phyloP scores from a whole-genome alignment of 371 early-diverging fungal species.

The Zopfochytrium polystomum region DNA sequence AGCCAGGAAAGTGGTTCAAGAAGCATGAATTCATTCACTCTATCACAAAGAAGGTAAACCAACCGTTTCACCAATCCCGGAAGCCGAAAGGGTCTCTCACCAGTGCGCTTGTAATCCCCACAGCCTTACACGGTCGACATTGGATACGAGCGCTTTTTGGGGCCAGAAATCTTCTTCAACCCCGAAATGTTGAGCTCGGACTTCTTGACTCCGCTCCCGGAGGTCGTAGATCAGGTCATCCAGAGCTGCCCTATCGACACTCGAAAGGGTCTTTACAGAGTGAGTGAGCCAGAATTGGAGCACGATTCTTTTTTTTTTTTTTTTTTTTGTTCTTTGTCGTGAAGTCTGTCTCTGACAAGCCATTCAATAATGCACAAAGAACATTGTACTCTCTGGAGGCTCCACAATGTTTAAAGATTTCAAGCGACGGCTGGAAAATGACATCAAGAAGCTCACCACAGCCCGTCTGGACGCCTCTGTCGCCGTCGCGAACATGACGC shows the following conservation, averaged over 20 bases:
- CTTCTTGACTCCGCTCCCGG: slow-evolving; percentile 91
- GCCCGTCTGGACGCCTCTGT: slow-evolving; percentile 61
- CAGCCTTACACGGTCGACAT: slow-evolving; percentile 89
- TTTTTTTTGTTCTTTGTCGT: background rate
- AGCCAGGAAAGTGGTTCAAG: slow-evolving; percentile 83
- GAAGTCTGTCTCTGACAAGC: background rate
- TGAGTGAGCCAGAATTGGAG: slow-evolving; percentile 21
- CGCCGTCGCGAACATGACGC: slow-evolving; percentile 3
- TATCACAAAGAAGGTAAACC: slow-evolving; percentile 77
- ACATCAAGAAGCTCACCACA: slow-evolving; percentile 87
- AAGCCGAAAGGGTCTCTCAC: background rate
- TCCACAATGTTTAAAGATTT: slow-evolving; percentile 98
- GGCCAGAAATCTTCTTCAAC: slow-evolving; percentile 97
- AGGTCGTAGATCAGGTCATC: slow-evolving; percentile 92
- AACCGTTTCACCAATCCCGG: background rate
- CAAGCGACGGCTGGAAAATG: slow-evolving; percentile 89
- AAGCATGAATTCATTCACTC: slow-evolving; percentile 77
- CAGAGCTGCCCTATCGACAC: slow-evolving; percentile 96
- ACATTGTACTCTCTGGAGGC: slow-evolving; percentile 96
- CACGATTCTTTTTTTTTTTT: background rate
- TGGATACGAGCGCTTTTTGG: slow-evolving; percentile 96
- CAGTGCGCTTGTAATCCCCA: background rate
- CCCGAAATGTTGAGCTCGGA: slow-evolving; percentile 96
- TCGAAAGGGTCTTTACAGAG: slow-evolving; percentile 92
- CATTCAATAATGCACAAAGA: slow-evolving; percentile 47